Conservation (phyloP, 129 eudicot species). For the Apium graveolens region DNA sequence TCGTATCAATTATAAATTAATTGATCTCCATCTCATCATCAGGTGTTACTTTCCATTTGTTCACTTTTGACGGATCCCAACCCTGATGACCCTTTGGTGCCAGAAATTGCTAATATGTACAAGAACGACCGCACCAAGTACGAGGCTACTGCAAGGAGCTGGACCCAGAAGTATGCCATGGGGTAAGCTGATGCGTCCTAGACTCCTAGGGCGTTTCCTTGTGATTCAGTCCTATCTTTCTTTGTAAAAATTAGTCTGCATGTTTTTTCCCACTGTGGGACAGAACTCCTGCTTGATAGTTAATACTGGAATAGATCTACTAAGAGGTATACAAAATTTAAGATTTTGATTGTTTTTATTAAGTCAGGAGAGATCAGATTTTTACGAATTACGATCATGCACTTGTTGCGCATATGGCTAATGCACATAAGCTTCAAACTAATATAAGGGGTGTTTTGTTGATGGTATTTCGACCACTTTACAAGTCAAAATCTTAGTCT, state of each 20-base stretch:
- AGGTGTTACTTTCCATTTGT: neutral
- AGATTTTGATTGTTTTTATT: neutral
- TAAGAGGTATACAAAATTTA: neutral
- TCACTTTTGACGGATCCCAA: conserved; percentile 7
- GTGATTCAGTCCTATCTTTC: neutral
- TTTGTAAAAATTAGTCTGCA: neutral
- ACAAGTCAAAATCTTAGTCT: no score
- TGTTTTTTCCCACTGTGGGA: neutral
- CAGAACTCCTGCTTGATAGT: neutral
- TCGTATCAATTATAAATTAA: neutral
- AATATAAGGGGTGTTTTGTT: no score
- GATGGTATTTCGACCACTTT: no score
- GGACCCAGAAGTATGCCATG: conserved; percentile 7
- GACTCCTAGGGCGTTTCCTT: neutral
- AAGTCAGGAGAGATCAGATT: neutral
- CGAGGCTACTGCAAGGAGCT: neutral
- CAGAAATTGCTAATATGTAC: conserved; percentile 6
- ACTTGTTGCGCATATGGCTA: no score
- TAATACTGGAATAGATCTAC: neutral
- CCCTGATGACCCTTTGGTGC: conserved; percentile 3
- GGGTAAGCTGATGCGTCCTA: neutral
- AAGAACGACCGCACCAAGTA: neutral
- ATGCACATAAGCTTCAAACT: no score
- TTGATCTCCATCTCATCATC: neutral
- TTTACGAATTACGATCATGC: no score